phyloP scores from a whole-genome alignment of 2,329 filamentous ascomycete species.

The Fragosphaeria purpurea region DNA sequence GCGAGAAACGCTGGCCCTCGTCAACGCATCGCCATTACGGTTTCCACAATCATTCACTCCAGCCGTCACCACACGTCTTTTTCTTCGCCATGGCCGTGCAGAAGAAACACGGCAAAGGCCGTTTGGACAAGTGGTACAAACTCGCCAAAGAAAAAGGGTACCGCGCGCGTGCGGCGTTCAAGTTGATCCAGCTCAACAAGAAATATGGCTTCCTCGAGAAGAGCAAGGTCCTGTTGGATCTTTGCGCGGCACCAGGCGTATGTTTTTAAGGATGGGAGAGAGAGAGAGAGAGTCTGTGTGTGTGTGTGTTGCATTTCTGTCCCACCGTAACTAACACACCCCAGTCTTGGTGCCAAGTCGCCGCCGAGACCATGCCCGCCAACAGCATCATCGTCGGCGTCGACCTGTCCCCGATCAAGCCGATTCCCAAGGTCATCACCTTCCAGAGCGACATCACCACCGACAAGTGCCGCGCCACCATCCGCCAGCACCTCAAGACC shows the following conservation, averaged over 20 bases:
- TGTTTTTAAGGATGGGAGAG: constrained; percentile 21
- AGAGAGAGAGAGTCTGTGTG: no score
- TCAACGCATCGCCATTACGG: no score
- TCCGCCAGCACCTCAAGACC: constrained; percentile 82
- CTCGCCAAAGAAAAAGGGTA: constrained; percentile 98
- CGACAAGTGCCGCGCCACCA: constrained; percentile 85
- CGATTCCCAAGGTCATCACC: constrained; percentile 85
- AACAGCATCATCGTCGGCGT: constrained; percentile 88
- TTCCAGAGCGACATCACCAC: constrained; percentile 98
- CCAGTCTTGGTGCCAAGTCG: constrained; percentile 91
- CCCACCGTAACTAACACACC: constrained; percentile 10
- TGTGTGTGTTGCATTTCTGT: not conserved
- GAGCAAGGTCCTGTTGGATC: constrained; percentile 91
- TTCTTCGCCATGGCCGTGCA: constrained; percentile 71
- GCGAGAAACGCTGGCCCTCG: not conserved
- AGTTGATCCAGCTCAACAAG: constrained; percentile 96
- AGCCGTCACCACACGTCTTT: not conserved
- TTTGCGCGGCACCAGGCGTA: constrained; percentile 91
- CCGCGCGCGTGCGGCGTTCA: constrained; percentile 90
- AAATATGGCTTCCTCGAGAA: constrained; percentile 98
- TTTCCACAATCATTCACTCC: not conserved
- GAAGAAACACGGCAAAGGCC: constrained; percentile 98
- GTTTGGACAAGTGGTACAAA: constrained; percentile 98
- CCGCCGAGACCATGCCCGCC: constrained; percentile 85
- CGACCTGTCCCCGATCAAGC: constrained; percentile 89